Base-by-base conservation (phyloP, 805 yeast genomes). In the Candida multigemmis region DNA sequence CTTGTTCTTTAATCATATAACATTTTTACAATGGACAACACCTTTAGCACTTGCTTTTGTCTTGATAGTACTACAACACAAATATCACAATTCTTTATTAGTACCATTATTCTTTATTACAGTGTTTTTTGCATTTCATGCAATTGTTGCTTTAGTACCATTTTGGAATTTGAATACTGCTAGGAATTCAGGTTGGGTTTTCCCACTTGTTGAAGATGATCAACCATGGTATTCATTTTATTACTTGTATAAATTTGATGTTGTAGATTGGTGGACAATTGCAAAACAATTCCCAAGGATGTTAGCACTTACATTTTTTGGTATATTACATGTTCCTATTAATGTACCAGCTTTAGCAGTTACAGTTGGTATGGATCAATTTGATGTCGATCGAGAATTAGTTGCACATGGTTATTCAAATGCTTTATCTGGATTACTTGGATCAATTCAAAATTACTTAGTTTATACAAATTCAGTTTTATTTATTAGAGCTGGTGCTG, bases 261-360 rank as follows among this genome's bases (percentile, higher is more conserved):
- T 67, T 16, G 91, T 85, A n/a, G 74, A 83, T 49, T 84, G 94
- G 91, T 45, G 56, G 35, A 65, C 77, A 16, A 63, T 91, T 14
- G 25, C 74, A 2, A 57, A 66, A 28, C 84, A 86, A 43, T 34
- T 86, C 12, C 98, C 98, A 5, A 80, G 94, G 3, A 91, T 91
- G 96, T 56, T 89, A 30, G 98, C 98, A 0, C 62, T 91, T 37
- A 87, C 97, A 0, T 91, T 91, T 48, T 91, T 91, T 45, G 98
- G 98, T 8, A 80, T 91, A 21, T 58, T 91, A 30, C 98, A 91
- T 44, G 98, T 91, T 7, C 98, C 98, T 4, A 91, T 91, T 34
- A 91, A 91, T 48, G 96, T 91, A 9, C 98, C 98, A 1, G 97
- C 98, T 0, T 64, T 91, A 24, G 96, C 97, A 0, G 91, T 87